Evolutionary conservation across 371 early-diverging fungal species (phyloP), one percentile per base, ranked within the genome.

Genomic region (Mortierella sp.): DNA sequence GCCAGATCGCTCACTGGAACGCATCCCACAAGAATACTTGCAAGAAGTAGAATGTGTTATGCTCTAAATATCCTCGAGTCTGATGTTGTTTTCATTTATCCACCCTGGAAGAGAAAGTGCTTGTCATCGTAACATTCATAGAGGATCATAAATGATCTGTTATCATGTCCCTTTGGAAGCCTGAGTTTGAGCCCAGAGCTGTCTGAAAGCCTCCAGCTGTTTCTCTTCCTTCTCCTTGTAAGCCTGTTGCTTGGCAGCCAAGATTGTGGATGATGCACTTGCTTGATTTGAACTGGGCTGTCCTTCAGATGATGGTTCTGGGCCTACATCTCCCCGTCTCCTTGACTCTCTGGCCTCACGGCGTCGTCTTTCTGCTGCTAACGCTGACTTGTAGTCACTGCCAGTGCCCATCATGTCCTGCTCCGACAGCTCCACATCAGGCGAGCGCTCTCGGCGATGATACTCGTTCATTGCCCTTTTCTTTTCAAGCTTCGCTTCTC

Each of bases 371-470:
- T 82, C 81, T 14, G 82, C 85, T 12, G 83, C 85, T 46, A 88
- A 46, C 59, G 84, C 81, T 29, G 86, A 69, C 52, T 82, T 82
- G 48, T 82, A 88, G 54, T 88, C 85, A 71, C 86, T 85, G 12
- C 73, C 79, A 13, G 60, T 47, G 17, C 91, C 91, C 83, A 91
- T 87, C 24, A 95, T 67, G 51, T 91, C 94, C 1, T 82, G 70
- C 22, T 94, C 94, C n/a, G 83, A 72, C 17, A 94, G 52, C 57
- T 91, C 94, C 0, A 90, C 83, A 79, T 94, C 94, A 0, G 90
- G 85, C 28, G 91, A 89, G 1, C 84, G 77, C 60, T 93, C 94
- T 9, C 87, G 85, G 29, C 88, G 85, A 68, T 90, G 88, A 48
- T 85, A 86, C 5, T 87, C 89, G 54, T 84, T 90, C 22, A 79